Evolutionary conservation across 768 basidiomycete genomes (phyloP), one percentile per base, ranked within the genome.

Genomic region (Crepidotus variabilis): DNA sequence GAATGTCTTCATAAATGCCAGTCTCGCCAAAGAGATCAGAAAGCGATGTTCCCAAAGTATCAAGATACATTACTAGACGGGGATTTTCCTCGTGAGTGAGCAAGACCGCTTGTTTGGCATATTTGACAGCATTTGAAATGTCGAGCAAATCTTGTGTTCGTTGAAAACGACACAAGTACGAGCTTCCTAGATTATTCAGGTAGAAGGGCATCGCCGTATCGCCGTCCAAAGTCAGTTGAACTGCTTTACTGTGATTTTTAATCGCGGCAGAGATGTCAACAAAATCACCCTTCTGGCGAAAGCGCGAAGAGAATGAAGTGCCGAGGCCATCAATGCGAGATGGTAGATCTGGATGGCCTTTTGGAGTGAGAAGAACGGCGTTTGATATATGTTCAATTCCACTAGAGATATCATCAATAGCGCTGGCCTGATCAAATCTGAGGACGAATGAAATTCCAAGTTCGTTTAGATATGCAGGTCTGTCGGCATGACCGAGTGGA

Each of bases 181-280:
- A 59, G 10, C 28, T 34, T 47, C 58, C 58, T 21, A 59, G 58
- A 33, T 47, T 55, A 32, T 52, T 51, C 20, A 59, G 36, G 9
- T 13, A 23, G 39, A 20, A 32, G 8, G 54, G 54, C 13, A 59
- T 6, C 28, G 43, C 24, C n/a, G 54, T 20, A 20, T 60, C 51
- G 21, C 45, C 39, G 8, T 35, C 14, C 8, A 22, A 47, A 16
- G 56, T 57, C 16, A 56, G 45, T 21, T 56, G 11, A 4, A 59
- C 33, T 4, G 50, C 58, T 23, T 49, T 50, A 16, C 47, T 5
- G 32, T 52, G 39, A 3, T 28, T 16, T 23, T 21, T 18, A 2
- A 52, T 59, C 11, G 62, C 57, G 34, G 60, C 35, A 9, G 55
- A 54, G 28, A 65, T 47, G 18, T 55, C 54, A 13, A n/a, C 54